Percentiles rank a stretch among this genome's conserved stretches.
Evolutionary conservation across 768 basidiomycete species (phyloP).

Genomic region (Mycena albidolilacea): DNA sequence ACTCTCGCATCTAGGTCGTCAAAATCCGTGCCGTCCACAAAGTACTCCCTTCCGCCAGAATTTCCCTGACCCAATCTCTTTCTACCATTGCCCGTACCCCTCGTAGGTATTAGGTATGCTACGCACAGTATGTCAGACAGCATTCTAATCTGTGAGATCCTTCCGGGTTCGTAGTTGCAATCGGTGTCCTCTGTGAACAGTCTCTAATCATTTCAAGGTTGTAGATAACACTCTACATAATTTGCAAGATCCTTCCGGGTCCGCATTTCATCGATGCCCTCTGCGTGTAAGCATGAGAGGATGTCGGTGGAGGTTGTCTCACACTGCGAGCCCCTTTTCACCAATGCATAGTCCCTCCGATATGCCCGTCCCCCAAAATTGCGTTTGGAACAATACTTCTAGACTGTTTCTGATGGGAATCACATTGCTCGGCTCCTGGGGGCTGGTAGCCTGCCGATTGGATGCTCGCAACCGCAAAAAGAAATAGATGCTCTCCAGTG

Average conservation of each 20-base stretch:
- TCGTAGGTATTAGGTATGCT: no score
- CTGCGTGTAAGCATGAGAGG: not conserved
- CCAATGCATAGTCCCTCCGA: not conserved
- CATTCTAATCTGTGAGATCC: no score
- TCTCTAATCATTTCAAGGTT: not conserved
- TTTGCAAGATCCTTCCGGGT: slow-evolving; percentile 18
- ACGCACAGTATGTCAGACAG: no score
- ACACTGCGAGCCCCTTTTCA: not conserved
- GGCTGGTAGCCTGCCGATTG: slow-evolving; percentile 1
- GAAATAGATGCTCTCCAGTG: not conserved
- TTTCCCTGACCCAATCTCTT: no score
- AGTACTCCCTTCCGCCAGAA: no score
- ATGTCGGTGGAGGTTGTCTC: not conserved
- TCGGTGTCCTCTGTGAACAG: no score
- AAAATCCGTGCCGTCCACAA: no score
- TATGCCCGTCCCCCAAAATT: not conserved
- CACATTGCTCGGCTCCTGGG: no score
- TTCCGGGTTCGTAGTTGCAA: no score
- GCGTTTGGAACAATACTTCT: not conserved
- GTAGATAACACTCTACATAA: not conserved
- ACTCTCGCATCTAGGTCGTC: no score
- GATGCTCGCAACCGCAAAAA: not conserved
- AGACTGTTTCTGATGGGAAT: not conserved
- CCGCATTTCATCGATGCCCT: not conserved
- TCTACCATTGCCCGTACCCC: no score